Base-by-base conservation (phyloP, 345 rosid genomes). In the Hibiscus trionum region DNA sequence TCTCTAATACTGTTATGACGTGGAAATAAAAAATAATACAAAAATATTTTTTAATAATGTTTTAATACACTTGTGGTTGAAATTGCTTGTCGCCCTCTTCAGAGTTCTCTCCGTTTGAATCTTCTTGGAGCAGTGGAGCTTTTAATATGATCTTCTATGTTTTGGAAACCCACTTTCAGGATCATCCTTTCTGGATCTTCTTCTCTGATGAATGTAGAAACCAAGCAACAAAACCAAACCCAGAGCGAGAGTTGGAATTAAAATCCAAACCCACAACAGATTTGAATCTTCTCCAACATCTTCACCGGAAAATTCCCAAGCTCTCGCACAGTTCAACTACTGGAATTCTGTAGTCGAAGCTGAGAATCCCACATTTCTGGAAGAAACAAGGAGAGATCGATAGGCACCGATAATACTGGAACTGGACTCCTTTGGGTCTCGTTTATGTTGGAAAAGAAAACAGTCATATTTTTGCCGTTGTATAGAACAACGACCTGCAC, bases 301-400 rank as follows among this genome's bases (percentile, higher is more conserved):
- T 33, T 26, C 17, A 42, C 84, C 86, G 1, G 21, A 52, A 50
- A 93, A 93, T 0, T 29, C 58, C 95, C 95, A 90, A 27, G 93
- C 81, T 74, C 0, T 73, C 10, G 90, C 82, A 49, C 95, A 90
- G 62, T 93, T 86, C 17, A 73, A 53, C 72, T 86, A 49, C 0
- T 82, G 79, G 70, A 39, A 70, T n/a, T 52, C 37, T 29, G 90
- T 73, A 7, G 89, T 88, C 3, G 93, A 88, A 11, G 74, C 96
- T 0, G 97, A 82, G 31, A 91, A 91, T 19, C 91, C 98, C 2
- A 91, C 80, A 16, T 63, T 70, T 81, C 65, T 0, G 93, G 91
- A 33, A 93, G 90, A 68, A 72, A 69, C 1, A 0, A 1, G 1
- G 87, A 78, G 73, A 88, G 86, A 80, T 85, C 70, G 16, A 88